A percentile compares a stretch with the other conserved stretches of the same genome.
These are phyloP conservation scores for Beta vulgaris DNA, from an alignment of 148 eudicot genomes.

Conservation along the genomic window DNA sequence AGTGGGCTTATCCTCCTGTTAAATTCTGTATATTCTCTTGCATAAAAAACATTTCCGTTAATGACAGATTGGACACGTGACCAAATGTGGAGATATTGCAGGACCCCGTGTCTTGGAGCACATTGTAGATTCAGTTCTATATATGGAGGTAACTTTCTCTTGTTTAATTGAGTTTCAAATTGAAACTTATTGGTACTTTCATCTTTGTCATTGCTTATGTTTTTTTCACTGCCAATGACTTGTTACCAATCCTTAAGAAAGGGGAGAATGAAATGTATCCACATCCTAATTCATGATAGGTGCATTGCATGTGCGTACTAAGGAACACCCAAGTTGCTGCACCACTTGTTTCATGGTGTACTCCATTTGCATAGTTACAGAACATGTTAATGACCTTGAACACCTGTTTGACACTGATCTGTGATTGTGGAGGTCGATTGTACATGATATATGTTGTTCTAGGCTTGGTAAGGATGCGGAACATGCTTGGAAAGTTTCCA, in stretches of 20 bases:
- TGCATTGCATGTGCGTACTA: background rate
- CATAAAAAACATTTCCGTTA: slow-evolving; percentile 14
- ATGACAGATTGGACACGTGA: slow-evolving; percentile 91
- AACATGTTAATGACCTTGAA: background rate
- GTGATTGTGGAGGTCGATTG: background rate
- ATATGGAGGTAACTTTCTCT: slow-evolving; percentile 65
- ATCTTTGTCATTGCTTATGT: background rate
- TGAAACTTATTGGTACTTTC: background rate
- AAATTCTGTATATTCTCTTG: slow-evolving; percentile 1
- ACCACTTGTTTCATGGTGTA: background rate
- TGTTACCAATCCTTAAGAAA: background rate
- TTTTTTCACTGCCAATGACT: background rate
- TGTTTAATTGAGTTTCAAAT: background rate
- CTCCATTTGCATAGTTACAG: background rate
- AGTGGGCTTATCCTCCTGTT: background rate
- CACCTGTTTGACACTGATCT: background rate
- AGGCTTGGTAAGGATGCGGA: background rate
- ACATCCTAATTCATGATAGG: background rate
- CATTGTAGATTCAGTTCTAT: slow-evolving; percentile 88
- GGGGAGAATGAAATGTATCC: background rate
- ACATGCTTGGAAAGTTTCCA: background rate
- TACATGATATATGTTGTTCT: background rate
- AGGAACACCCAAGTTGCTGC: too few relatives aligned
- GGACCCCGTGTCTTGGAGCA: slow-evolving; percentile 98
- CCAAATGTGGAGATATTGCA: slow-evolving; percentile 88